Percentiles rank a stretch among this genome's conserved stretches.
phyloP scores from a whole-genome alignment of 2,329 filamentous ascomycete genomes.

The Cercospora beticola region DNA sequence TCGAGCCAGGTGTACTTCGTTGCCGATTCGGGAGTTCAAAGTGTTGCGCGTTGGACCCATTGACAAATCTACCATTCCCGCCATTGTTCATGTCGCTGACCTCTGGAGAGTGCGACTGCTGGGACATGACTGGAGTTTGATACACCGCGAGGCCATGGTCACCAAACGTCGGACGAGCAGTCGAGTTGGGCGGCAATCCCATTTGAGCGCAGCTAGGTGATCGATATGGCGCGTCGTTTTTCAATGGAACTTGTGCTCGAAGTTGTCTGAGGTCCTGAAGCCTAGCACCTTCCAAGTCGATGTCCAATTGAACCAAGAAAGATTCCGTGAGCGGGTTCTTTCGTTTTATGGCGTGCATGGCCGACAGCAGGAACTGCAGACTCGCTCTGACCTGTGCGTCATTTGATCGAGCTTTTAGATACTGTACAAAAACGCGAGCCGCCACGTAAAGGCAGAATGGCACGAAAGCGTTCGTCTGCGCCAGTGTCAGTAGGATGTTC shows the following conservation, averaged over 20 bases:
- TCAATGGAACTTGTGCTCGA: conserved; percentile 23
- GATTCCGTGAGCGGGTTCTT: conserved; percentile 92
- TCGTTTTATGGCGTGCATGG: conserved; percentile 84
- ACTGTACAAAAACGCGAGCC: conserved; percentile 91
- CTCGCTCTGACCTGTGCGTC: conserved; percentile 77
- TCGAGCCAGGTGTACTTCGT: conserved; percentile 28
- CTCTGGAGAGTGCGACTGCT: background rate
- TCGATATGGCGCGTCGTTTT: conserved; percentile 2
- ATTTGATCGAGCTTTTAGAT: conserved; percentile 87
- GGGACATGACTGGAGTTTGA: conserved; percentile 19
- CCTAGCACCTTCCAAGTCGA: conserved; percentile 78
- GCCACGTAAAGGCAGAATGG: conserved; percentile 97
- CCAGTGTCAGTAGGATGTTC: conserved; percentile 46
- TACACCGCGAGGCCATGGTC: conserved; percentile 29
- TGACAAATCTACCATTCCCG: conserved; percentile 5
- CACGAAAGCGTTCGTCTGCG: conserved; percentile 81
- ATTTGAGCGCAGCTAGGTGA: conserved; percentile 23
- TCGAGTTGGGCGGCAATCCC: conserved; percentile 11
- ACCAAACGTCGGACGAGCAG: conserved; percentile 23
- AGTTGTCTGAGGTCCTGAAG: conserved; percentile 43
- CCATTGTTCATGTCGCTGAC: background rate
- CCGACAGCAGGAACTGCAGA: conserved; percentile 83
- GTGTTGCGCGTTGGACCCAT: background rate
- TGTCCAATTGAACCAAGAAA: conserved; percentile 87
- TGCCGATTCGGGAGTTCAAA: conserved; percentile 33